Percentiles rank a stretch among this genome's conserved stretches.
Conservation (phyloP, 2,329 filamentous ascomycete species). For the Botryotinia globosa region DNA sequence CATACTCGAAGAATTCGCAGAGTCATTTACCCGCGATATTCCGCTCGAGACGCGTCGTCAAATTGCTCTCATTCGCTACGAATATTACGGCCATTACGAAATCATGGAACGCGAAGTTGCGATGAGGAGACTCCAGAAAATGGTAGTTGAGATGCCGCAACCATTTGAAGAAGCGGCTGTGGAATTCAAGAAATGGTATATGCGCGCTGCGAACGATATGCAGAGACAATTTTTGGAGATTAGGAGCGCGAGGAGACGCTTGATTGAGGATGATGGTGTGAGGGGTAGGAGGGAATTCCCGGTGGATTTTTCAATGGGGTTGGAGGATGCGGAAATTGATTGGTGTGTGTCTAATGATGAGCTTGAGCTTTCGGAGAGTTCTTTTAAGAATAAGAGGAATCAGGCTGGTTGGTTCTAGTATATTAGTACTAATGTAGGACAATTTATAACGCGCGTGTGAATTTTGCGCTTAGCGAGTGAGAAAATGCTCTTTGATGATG, state of each 20-base stretch:
- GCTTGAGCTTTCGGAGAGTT: neutral
- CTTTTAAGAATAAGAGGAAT: neutral
- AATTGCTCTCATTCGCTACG: neutral
- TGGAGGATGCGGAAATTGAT: neutral
- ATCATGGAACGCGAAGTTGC: neutral
- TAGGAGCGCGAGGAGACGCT: neutral
- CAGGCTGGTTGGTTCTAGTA: neutral
- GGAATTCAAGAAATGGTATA: neutral
- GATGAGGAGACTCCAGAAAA: neutral
- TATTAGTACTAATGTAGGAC: neutral
- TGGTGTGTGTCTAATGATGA: neutral
- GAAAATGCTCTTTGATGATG: neutral
- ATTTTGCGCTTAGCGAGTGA: neutral
- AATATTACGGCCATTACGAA: neutral
- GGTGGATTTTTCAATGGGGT: neutral
- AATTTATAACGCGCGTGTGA: neutral
- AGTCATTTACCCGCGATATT: slow-evolving; percentile 13
- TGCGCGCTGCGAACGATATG: slow-evolving; percentile 1
- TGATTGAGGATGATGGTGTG: neutral
- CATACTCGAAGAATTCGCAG: slow-evolving; percentile 5
- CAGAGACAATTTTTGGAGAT: slow-evolving; percentile 13
- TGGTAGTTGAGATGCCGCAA: neutral
- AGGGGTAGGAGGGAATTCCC: neutral
- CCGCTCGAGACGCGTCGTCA: slow-evolving; percentile 1
- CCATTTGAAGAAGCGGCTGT: neutral